phyloP scores from a whole-genome alignment of 2,329 filamentous ascomycete genomes.

The Fusarium sp. region DNA sequence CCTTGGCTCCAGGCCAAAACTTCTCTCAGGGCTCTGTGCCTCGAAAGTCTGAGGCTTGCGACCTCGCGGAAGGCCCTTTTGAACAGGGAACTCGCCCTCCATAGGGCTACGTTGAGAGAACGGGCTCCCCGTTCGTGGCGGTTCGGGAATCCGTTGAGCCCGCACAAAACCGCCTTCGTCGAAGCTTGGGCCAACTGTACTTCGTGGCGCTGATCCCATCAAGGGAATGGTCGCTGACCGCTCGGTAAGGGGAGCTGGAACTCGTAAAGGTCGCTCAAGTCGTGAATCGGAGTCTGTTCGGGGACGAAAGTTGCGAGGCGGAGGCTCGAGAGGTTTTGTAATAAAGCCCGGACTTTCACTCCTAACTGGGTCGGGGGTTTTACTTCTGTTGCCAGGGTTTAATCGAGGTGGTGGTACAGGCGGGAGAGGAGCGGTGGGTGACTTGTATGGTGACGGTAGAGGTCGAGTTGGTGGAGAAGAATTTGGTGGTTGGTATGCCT shows the following conservation, averaged over 20 bases:
- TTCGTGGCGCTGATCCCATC: conserved; percentile 28
- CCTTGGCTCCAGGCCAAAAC: conserved; percentile 40
- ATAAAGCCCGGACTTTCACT: conserved; percentile 37
- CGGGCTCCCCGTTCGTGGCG: conserved; percentile 46
- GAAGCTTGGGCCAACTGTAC: conserved; percentile 44
- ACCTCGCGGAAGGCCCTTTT: conserved; percentile 55
- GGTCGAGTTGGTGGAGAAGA: conserved; percentile 33
- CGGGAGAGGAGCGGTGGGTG: conserved; percentile 34
- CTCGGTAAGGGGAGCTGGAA: conserved; percentile 41
- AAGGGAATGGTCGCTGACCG: conserved; percentile 24
- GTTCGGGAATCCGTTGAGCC: conserved; percentile 34
- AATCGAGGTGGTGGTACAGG: conserved; percentile 29
- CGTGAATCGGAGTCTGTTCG: conserved; percentile 46
- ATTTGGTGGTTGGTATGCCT: conserved; percentile 34
- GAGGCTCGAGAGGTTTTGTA: conserved; percentile 43
- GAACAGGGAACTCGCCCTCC: conserved; percentile 53
- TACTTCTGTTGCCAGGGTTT: conserved; percentile 26
- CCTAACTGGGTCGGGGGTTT: conserved; percentile 10
- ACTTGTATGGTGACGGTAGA: conserved; percentile 30
- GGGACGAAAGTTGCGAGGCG: conserved; percentile 48
- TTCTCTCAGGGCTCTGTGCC: conserved; percentile 1
- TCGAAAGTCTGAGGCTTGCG: conserved; percentile 45
- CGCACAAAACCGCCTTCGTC: conserved; percentile 44
- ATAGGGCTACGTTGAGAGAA: conserved; percentile 46
- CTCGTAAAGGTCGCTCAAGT: conserved; percentile 44